These are phyloP conservation scores for Rubroboletus satanas DNA, from an alignment of 768 basidiomycete species.

Conservation along the genomic window DNA sequence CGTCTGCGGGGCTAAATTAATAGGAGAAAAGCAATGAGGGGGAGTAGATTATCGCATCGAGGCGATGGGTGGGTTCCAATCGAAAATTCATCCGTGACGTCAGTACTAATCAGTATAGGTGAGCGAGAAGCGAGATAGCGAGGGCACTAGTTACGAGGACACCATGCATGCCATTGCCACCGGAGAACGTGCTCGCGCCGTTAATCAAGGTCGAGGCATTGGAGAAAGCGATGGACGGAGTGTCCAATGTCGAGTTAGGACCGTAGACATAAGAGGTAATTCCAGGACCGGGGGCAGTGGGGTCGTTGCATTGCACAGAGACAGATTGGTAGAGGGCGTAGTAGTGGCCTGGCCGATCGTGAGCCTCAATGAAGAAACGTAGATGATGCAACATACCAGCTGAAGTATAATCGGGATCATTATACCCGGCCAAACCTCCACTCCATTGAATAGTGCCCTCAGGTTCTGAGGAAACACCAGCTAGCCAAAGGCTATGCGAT, in stretches of 20 bases:
- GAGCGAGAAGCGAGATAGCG: constrained; percentile 13
- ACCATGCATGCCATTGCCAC: constrained; percentile 9
- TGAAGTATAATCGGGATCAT: constrained; percentile 68
- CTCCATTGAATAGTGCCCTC: constrained; percentile 75
- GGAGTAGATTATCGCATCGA: neutral
- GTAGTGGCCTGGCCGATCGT: constrained; percentile 52
- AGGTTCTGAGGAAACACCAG: constrained; percentile 58
- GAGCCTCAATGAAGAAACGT: neutral
- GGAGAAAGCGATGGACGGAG: constrained; percentile 53
- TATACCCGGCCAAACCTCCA: constrained; percentile 81
- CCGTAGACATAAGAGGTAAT: constrained; percentile 65
- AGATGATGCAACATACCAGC: constrained; percentile 41
- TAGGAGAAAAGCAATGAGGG: neutral
- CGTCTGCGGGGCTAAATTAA: neutral
- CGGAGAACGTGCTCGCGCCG: constrained; percentile 25
- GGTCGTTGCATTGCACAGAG: constrained; percentile 59
- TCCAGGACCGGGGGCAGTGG: constrained; percentile 38
- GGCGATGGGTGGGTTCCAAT: neutral
- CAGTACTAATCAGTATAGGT: constrained; percentile 16
- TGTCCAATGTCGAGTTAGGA: constrained; percentile 47
- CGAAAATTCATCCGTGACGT: neutral
- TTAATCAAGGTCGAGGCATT: constrained; percentile 55
- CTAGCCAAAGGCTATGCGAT: constrained; percentile 67
- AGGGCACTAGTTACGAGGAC: constrained; percentile 12
- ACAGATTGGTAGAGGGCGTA: constrained; percentile 62